Evolutionary conservation across 345 rosid species (phyloP).

Genomic region (Aquilaria malaccensis): DNA sequence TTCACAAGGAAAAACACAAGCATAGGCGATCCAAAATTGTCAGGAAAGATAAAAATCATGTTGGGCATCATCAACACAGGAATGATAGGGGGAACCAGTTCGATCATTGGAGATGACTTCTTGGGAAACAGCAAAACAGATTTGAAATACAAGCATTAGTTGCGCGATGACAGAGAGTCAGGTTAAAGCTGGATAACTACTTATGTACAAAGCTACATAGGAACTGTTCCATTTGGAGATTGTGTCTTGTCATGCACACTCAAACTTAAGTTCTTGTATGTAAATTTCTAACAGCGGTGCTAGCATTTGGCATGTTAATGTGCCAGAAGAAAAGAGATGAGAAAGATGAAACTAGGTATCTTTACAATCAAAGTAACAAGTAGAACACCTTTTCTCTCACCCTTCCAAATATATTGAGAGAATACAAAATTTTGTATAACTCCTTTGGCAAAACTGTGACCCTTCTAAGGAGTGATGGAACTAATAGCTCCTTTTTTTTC

Average conservation of each 20-base stretch:
- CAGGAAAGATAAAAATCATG: constrained; percentile 21
- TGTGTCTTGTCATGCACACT: neutral
- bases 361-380: constrained; percentile 9
- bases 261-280: neutral
- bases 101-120: constrained; percentile 7
- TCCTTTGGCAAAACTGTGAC: constrained; percentile 15
- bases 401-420: constrained; percentile 8
- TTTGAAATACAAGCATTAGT: constrained; percentile 8
- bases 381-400: constrained; percentile 1
- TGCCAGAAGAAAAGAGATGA: neutral
- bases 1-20: constrained; percentile 41
- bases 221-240: neutral
- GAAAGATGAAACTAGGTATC: constrained; percentile 11
- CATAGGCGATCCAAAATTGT: constrained; percentile 38
- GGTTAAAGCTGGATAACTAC: constrained; percentile 5
- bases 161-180: constrained; percentile 6
- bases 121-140: neutral
- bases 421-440: constrained; percentile 14
- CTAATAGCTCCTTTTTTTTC: constrained; percentile 1
- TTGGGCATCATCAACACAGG: constrained; percentile 22
- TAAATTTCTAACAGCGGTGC: neutral
- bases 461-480: constrained; percentile 3
- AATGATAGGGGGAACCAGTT: constrained; percentile 16
- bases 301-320: neutral
- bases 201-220: too few species aligned